Base-by-base conservation (phyloP, 2,329 filamentous ascomycete genomes). In the Fusarium tjaetaba region DNA sequence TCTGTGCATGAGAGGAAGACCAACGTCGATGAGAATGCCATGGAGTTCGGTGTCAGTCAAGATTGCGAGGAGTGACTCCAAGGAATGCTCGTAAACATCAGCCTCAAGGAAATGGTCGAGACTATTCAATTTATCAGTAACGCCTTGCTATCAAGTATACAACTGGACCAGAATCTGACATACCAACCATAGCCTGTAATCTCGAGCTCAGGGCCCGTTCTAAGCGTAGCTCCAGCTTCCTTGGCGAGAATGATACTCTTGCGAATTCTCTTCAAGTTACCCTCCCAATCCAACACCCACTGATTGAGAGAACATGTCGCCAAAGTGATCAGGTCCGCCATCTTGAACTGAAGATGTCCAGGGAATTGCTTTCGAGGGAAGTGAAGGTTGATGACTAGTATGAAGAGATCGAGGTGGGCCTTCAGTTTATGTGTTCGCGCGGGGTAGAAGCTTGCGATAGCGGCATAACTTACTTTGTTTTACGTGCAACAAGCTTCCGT, bases 61-160 rank as follows among this genome's bases (percentile, higher is more conserved):
- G 64, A 83, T 82, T 5, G 72, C 73, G 32, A 67, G 72, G 4
- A 83, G 76, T 57, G 80, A 77, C 38, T 83, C 82, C 75, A 75
- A 76, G 28, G 73, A 76, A 53, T 83, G 78, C 2, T 78, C 71
- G 51, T 80, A 82, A 22, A 79, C 70, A 24, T 83, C 82, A 34
- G 73, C 77, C 79, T 91, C 89, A 14, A 88, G 83, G 70, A 89
- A 92, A 76, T 93, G 91, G 79, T 94, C 92, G 11, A 93, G 86
- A 76, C 90, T 71, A 13, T 64, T 9, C 2, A 22, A 1, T 8
- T 18, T 18, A n/a, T 69, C 16, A 69, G 49, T 28, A 36, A 24
- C 8, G 30, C 11, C 30, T 32, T 3, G 2, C 4, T 34, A 20
- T 7, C 2, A 20, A 51, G 16, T 34, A 24, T 10, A 16, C 18